Conservation (phyloP, 495 filamentous ascomycete genomes). For the Xylaria intraflava region DNA sequence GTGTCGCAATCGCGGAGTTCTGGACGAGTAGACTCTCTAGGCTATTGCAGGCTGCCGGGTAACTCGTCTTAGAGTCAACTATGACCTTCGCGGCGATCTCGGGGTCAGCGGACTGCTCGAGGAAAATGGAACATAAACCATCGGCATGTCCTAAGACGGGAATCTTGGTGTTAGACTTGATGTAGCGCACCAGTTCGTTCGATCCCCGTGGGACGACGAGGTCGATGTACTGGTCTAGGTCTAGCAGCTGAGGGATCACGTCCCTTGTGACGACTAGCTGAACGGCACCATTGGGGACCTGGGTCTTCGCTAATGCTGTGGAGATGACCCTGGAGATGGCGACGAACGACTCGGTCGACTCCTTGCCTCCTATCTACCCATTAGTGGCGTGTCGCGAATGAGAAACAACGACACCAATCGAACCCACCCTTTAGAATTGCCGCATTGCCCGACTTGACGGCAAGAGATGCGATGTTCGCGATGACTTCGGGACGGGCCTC, state of each 20-base stretch:
- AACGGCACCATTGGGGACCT: conserved; percentile 76
- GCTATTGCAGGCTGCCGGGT: conserved; percentile 94
- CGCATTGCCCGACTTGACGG: conserved; percentile 95
- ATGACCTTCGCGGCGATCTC: conserved; percentile 69
- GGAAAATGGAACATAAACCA: conserved; percentile 84
- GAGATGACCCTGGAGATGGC: conserved; percentile 85
- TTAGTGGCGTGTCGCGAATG: neutral
- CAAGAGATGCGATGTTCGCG: conserved; percentile 94
- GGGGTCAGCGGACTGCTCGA: conserved; percentile 70
- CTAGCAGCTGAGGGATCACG: conserved; percentile 75
- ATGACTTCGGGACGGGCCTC: conserved; percentile 98
- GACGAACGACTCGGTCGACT: conserved; percentile 87
- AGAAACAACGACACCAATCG: neutral
- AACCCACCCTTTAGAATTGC: conserved; percentile 82
- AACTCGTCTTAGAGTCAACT: conserved; percentile 86
- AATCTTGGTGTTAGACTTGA: conserved; percentile 86
- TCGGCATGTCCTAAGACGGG: conserved; percentile 96
- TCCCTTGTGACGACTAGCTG: conserved; percentile 92
- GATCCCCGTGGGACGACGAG: conserved; percentile 91
- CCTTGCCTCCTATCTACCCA: conserved; percentile 64
- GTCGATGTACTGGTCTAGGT: conserved; percentile 80
- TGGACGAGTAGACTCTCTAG: conserved; percentile 87
- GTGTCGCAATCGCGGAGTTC: conserved; percentile 54
- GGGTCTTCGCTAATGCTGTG: conserved; percentile 63
- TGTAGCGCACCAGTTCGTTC: conserved; percentile 85